phyloP scores from a whole-genome alignment of 805 yeast genomes.

The Candida takata region DNA sequence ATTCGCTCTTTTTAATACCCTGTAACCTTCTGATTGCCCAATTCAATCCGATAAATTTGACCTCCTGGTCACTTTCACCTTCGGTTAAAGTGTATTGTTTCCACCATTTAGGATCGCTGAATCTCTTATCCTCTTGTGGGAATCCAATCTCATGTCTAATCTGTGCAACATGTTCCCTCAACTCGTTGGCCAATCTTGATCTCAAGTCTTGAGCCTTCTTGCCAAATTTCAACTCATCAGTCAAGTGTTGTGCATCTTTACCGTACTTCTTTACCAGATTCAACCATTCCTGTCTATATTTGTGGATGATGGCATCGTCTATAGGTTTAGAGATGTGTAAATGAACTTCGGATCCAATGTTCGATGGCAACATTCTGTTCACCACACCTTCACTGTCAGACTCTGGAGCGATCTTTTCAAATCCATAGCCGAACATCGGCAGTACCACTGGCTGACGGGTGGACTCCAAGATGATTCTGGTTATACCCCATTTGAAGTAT shows the following conservation, averaged over 20 bases:
- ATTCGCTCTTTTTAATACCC: conserved; percentile 20
- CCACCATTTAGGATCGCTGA: conserved; percentile 73
- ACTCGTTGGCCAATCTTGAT: conserved; percentile 57
- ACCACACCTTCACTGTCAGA: conserved; percentile 38
- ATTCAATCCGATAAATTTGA: conserved; percentile 68
- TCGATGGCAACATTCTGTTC: conserved; percentile 53
- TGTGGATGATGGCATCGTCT: conserved; percentile 49
- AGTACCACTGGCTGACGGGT: conserved; percentile 78
- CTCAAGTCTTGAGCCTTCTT: conserved; percentile 59
- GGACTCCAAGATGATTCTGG: conserved; percentile 76
- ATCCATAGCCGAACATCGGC: conserved; percentile 81
- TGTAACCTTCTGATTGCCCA: conserved; percentile 79
- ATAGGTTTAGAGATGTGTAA: conserved; percentile 69
- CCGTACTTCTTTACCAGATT: conserved; percentile 50
- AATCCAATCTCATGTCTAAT: conserved; percentile 37
- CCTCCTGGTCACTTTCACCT: conserved; percentile 62
- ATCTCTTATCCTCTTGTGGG: conserved; percentile 60
- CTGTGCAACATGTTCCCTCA: conserved; percentile 55
- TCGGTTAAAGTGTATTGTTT: conserved; percentile 52
- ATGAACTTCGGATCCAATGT: conserved; percentile 58
- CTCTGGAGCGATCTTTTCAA: conserved; percentile 84
- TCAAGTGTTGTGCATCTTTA: conserved; percentile 47
- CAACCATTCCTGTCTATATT: conserved; percentile 67
- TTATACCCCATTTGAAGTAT: conserved; percentile 93
- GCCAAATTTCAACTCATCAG: conserved; percentile 57